Evolutionary conservation across 2,329 filamentous ascomycete species (phyloP).

Genomic region (Cladosporium sphaerospermum): DNA sequence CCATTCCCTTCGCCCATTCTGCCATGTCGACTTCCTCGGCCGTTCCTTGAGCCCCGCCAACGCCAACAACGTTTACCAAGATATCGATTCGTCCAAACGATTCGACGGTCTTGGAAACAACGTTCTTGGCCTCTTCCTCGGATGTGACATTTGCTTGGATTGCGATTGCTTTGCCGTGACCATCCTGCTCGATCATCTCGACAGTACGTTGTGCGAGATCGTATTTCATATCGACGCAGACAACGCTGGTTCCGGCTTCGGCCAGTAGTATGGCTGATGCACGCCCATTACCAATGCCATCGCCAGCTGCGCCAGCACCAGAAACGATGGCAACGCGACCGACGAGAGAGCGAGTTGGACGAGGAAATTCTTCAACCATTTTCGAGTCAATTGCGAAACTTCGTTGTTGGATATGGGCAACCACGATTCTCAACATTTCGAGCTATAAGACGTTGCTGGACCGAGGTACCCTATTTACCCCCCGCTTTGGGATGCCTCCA

Average conservation of each 20-base stretch:
- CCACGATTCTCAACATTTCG: too few species aligned
- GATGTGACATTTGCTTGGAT: slow-evolving; percentile 51
- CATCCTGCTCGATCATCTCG: slow-evolving; percentile 43
- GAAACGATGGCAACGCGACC: slow-evolving; percentile 51
- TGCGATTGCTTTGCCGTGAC: slow-evolving; percentile 37
- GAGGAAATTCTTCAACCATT: slow-evolving; percentile 23
- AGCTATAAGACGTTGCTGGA: neutral
- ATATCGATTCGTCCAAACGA: slow-evolving; percentile 55
- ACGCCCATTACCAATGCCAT: slow-evolving; percentile 56
- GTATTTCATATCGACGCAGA: slow-evolving; percentile 52
- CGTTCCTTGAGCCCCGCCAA: slow-evolving; percentile 53
- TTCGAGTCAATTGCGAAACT: neutral
- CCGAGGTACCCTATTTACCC: neutral
- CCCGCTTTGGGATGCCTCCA: too few species aligned
- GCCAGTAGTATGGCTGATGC: slow-evolving; percentile 55
- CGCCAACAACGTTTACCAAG: slow-evolving; percentile 59
- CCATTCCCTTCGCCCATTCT: slow-evolving; percentile 51
- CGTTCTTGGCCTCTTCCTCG: slow-evolving; percentile 44
- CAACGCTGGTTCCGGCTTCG: slow-evolving; percentile 51
- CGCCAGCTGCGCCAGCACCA: slow-evolving; percentile 51
- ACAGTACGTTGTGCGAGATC: slow-evolving; percentile 49
- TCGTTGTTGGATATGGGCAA: neutral
- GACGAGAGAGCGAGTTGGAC: slow-evolving; percentile 36
- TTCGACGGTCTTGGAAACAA: slow-evolving; percentile 37
- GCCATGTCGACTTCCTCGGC: slow-evolving; percentile 56